Percentiles rank a stretch among this genome's conserved stretches.
phyloP scores from a whole-genome alignment of 2,329 filamentous ascomycete species.

The Hypoxylon sp. region DNA sequence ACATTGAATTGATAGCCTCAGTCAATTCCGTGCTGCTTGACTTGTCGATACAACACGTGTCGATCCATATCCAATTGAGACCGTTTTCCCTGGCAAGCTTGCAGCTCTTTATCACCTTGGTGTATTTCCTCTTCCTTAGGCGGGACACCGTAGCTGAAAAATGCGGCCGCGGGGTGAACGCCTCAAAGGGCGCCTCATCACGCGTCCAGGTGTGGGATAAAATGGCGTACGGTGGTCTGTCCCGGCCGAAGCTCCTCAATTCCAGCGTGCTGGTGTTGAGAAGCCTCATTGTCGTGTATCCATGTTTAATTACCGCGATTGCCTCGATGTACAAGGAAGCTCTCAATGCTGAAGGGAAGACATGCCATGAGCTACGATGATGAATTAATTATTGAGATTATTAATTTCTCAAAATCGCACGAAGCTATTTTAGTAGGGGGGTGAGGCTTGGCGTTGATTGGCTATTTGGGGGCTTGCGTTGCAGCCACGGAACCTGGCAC shows the following conservation, averaged over 20 bases:
- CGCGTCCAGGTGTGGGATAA: slow-evolving; percentile 3
- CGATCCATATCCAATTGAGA: slow-evolving; percentile 12
- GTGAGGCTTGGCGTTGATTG: neutral
- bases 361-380: neutral
- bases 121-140: slow-evolving; percentile 6
- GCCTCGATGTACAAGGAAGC: neutral
- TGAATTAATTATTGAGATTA: neutral
- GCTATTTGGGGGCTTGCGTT: neutral
- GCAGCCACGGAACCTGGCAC: too few relatives aligned
- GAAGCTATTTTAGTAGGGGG: neutral
- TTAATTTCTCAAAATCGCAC: neutral
- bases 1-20: slow-evolving; percentile 2
- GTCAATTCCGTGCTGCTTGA: neutral
- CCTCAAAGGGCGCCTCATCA: slow-evolving; percentile 2
- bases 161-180: neutral
- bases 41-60: slow-evolving; percentile 7
- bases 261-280: slow-evolving; percentile 14
- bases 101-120: neutral
- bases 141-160: neutral
- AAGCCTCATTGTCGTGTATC: slow-evolving; percentile 2
- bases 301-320: neutral
- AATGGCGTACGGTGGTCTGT: slow-evolving; percentile 4
- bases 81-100: slow-evolving; percentile 2
- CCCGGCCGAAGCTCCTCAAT: slow-evolving; percentile 5
- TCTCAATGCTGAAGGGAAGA: neutral